These are phyloP conservation scores for Fonsecaea erecta DNA, from an alignment of 2,329 filamentous ascomycete genomes.

Conservation along the genomic window DNA sequence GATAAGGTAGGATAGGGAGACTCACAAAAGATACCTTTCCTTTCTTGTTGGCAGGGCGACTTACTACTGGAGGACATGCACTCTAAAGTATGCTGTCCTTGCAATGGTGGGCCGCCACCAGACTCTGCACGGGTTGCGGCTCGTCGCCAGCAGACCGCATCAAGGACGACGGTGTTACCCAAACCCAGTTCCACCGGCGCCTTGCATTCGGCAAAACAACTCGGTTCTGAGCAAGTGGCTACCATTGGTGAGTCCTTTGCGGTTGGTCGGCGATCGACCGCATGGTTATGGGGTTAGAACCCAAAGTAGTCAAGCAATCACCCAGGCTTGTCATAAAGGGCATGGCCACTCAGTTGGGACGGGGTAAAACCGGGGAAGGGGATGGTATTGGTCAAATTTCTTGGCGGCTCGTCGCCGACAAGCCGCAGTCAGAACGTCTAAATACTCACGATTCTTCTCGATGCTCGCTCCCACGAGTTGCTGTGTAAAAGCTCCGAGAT, in stretches of 20 bases:
- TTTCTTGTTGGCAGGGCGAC: background rate
- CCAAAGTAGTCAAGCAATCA: background rate
- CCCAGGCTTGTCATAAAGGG: background rate
- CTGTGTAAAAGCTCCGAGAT: background rate
- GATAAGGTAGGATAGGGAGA: background rate
- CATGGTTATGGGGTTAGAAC: background rate
- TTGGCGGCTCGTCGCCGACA: constrained; percentile 8
- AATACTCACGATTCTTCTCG: background rate
- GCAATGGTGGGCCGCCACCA: background rate
- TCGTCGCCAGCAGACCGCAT: background rate
- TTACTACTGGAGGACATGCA: background rate
- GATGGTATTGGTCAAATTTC: background rate
- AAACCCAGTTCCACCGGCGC: background rate
- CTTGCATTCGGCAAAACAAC: background rate
- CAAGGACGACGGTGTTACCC: background rate
- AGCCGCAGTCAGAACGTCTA: background rate
- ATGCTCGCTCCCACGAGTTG: background rate
- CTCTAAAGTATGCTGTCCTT: background rate
- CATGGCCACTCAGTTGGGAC: background rate
- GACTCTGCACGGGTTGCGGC: background rate
- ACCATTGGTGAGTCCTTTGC: background rate
- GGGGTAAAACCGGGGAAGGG: background rate
- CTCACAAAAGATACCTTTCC: background rate
- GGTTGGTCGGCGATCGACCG: constrained; percentile 10
- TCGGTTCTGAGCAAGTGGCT: background rate